Evolutionary conservation across 441 rosid species (phyloP), one percentile per base, ranked within the genome.

Genomic region (Pelargonium cotyledonis): DNA sequence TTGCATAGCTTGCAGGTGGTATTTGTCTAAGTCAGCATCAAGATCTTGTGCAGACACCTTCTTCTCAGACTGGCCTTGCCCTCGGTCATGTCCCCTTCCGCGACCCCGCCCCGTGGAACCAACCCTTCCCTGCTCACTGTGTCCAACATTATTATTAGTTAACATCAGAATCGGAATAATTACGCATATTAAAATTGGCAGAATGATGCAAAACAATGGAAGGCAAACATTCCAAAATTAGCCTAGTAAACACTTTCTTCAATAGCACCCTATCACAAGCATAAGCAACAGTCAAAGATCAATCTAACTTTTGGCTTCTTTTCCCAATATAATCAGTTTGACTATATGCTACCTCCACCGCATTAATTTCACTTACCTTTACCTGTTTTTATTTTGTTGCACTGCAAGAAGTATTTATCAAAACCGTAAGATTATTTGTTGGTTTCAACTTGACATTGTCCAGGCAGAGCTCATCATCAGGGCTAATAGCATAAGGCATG

Each of bases 31-130:
- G 3, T 73, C 76, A 3, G 72, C 76, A 51, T 73, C 65, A 1
- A 73, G 76, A 44, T 73, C 76, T 68, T 73, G 29, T 12, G 72
- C 76, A 21, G 76, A 73, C 40, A 63, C 72, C 47, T 63, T 73
- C 44, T 11, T 55, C n/a, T 29, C 51, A 62, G 9, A 61, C 12
- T 65, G 10, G 19, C 26, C 67, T 40, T 21, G 11, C 38, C 49
- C 49, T 43, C 67, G 9, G 6, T 21, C 47, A 40, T 21, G 63
- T 21, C 63, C 63, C 19, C 63, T 19, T 57, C 63, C 63, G 1
- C 63, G 63, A 57, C 63, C 63, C 29, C 63, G 12, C 19, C 63
- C 31, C 63, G 31, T 57, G 19, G 12, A 11, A 10, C 63, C 63
- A 57, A 57, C 26, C 63, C 63, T 57, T 57, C 19, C 63, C 19